Percentiles rank a stretch among this genome's conserved stretches.
Conservation (phyloP, 768 basidiomycete genomes). For the Kwoniella newhampshirensis region DNA sequence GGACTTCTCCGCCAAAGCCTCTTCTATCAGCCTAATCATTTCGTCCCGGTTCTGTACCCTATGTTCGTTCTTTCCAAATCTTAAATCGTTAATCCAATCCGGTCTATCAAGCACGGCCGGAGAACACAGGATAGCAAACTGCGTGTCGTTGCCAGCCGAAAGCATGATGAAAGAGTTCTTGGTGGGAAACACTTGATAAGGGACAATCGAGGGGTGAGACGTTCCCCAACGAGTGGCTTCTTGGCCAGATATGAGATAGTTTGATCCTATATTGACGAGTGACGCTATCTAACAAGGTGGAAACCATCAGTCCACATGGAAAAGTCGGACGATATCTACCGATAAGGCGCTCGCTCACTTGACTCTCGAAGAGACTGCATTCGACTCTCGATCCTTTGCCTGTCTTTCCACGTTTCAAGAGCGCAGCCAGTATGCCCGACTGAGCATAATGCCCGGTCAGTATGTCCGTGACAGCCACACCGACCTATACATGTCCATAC, state of each 20-base stretch:
- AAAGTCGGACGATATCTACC: background rate
- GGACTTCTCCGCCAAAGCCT: conserved; percentile 61
- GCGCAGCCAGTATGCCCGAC: conserved; percentile 86
- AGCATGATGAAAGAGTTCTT: conserved; percentile 88
- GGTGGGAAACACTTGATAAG: conserved; percentile 88
- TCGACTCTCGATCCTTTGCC: conserved; percentile 89
- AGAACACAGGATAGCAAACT: conserved; percentile 68
- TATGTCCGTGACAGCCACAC: conserved; percentile 88
- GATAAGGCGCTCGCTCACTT: conserved; percentile 58
- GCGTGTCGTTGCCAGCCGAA: conserved; percentile 81
- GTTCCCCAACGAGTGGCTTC: conserved; percentile 88
- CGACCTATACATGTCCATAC: no score
- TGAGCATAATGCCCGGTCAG: conserved; percentile 79
- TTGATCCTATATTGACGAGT: conserved; percentile 86
- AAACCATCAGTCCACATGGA: no score
- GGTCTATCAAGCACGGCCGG: conserved; percentile 64
- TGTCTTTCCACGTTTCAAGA: conserved; percentile 76
- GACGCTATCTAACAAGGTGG: conserved; percentile 69
- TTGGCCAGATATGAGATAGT: conserved; percentile 81
- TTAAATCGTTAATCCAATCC: conserved; percentile 62
- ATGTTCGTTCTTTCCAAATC: conserved; percentile 70
- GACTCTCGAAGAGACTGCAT: conserved; percentile 86
- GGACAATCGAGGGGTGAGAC: conserved; percentile 88
- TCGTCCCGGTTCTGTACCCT: conserved; percentile 74
- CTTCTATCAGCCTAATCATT: conserved; percentile 68